Percentiles rank a stretch among this genome's conserved stretches.
phyloP scores from a whole-genome alignment of 495 filamentous ascomycete genomes.

The Daldinia childiae region DNA sequence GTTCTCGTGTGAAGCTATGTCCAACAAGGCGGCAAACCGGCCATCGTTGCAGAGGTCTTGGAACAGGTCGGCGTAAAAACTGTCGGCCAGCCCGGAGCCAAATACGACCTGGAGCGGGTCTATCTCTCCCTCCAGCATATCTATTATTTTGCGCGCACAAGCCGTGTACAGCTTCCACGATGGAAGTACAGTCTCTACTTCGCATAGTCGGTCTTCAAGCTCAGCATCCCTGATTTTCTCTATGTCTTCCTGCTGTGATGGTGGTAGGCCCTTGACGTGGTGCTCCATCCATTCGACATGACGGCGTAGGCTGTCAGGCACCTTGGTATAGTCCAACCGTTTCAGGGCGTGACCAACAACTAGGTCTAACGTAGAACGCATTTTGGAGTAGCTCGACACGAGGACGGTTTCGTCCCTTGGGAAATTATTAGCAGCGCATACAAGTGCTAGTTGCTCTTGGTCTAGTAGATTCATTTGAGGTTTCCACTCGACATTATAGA shows the following conservation, averaged over 20 bases:
- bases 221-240: constrained; percentile 12
- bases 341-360: constrained; percentile 6
- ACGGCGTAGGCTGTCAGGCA: constrained; percentile 4
- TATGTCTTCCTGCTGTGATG: neutral
- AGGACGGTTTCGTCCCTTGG: constrained; percentile 13
- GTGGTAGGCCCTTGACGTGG: constrained; percentile 7
- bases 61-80: constrained; percentile 12
- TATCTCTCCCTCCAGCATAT: constrained; percentile 10
- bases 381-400: constrained; percentile 13
- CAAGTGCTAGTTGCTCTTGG: constrained; percentile 14
- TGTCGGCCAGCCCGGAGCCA: constrained; percentile 8
- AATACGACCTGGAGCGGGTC: constrained; percentile 13
- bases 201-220: constrained; percentile 2
- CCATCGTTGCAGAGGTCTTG: constrained; percentile 17
- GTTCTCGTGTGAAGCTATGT: constrained; percentile 13
- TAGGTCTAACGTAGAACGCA: constrained; percentile 10
- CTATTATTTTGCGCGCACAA: constrained; percentile 7
- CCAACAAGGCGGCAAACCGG: constrained; percentile 1
- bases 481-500: constrained; percentile 41
- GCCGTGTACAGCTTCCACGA: constrained; percentile 17
- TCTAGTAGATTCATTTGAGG: constrained; percentile 38
- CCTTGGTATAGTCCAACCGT: neutral
- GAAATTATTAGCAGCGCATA: constrained; percentile 6
- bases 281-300: constrained; percentile 16
- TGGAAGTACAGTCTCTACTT: constrained; percentile 8